These are phyloP conservation scores for Chrysoporthe deuterocubensis DNA, from an alignment of 2,329 filamentous ascomycete species.

Conservation along the genomic window DNA sequence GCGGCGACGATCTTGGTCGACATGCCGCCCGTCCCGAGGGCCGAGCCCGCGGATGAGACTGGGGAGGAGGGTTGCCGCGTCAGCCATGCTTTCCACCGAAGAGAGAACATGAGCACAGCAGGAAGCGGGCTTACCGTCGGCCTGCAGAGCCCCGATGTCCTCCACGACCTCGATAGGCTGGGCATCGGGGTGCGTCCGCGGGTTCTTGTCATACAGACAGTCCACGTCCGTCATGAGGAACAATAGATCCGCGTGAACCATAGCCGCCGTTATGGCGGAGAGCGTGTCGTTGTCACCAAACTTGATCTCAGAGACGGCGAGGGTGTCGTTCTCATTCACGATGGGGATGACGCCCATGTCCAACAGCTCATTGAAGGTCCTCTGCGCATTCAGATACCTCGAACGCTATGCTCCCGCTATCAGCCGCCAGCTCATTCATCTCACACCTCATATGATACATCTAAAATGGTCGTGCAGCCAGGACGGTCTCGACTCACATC, in stretches of 20 bases:
- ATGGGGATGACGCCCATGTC: constrained; percentile 97
- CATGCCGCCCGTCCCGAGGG: constrained; percentile 94
- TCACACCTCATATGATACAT: too few relatives aligned
- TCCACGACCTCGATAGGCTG: constrained; percentile 90
- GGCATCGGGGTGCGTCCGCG: constrained; percentile 81
- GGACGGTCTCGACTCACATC: constrained; percentile 62
- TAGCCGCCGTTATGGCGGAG: constrained; percentile 93
- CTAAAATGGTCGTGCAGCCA: too few relatives aligned
- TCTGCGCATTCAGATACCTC: constrained; percentile 95
- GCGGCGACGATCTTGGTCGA: constrained; percentile 96
- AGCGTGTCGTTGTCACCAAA: constrained; percentile 99
- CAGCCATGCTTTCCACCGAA: not conserved
- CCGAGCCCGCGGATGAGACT: constrained; percentile 88
- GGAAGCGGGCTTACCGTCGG: constrained; percentile 63
- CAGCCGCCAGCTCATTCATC: constrained; percentile 17
- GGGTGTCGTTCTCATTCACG: constrained; percentile 97
- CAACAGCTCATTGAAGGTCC: constrained; percentile 86
- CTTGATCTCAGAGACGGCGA: constrained; percentile 97
- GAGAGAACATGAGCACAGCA: not conserved
- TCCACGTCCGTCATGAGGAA: constrained; percentile 99
- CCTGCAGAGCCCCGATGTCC: constrained; percentile 80
- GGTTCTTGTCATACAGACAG: constrained; percentile 96
- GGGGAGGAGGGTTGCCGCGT: not conserved
- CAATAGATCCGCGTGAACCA: constrained; percentile 95
- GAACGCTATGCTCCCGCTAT: constrained; percentile 63